Conservation (phyloP, 306 rosid genomes). For the Chamaecrista fasciculata region DNA sequence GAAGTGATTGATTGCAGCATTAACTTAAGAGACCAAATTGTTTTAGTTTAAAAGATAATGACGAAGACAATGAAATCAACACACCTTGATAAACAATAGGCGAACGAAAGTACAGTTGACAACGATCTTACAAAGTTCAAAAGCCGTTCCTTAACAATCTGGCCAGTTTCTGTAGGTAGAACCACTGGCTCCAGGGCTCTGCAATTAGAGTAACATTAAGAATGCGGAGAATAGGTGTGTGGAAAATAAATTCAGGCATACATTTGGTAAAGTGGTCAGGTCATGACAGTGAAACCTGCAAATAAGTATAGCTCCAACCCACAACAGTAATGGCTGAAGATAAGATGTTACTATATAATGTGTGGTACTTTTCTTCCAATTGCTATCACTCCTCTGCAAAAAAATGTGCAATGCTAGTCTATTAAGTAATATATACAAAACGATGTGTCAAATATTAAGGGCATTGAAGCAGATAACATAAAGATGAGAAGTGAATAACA, state of each 20-base stretch:
- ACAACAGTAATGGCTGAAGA: conserved; percentile 77
- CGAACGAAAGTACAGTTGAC: conserved; percentile 84
- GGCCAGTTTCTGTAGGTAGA: conserved; percentile 65
- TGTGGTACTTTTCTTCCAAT: conserved; percentile 75
- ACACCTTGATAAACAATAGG: conserved; percentile 89
- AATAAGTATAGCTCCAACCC: conserved; percentile 73
- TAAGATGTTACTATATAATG: conserved; percentile 58
- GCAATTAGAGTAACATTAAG: conserved; percentile 35
- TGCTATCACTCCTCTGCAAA: conserved; percentile 66
- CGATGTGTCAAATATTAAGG: background rate
- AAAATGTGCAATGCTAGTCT: conserved; percentile 12
- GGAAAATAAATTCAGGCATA: conserved; percentile 28
- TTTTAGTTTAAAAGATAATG: background rate
- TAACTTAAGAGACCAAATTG: conserved; percentile 19
- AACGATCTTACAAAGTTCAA: conserved; percentile 72
- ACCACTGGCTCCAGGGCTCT: conserved; percentile 80
- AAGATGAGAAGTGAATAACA: conserved; percentile 17
- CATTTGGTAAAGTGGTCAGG: conserved; percentile 16
- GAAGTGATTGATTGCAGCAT: conserved; percentile 5
- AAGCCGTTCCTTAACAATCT: conserved; percentile 69
- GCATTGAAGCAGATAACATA: conserved; percentile 17
- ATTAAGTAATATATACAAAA: background rate
- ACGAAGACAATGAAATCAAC: conserved; percentile 29
- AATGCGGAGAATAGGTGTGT: conserved; percentile 11
- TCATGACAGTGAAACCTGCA: conserved; percentile 64